phyloP scores from a whole-genome alignment of 176 grass and related monocot species.

The Avena insularis region DNA sequence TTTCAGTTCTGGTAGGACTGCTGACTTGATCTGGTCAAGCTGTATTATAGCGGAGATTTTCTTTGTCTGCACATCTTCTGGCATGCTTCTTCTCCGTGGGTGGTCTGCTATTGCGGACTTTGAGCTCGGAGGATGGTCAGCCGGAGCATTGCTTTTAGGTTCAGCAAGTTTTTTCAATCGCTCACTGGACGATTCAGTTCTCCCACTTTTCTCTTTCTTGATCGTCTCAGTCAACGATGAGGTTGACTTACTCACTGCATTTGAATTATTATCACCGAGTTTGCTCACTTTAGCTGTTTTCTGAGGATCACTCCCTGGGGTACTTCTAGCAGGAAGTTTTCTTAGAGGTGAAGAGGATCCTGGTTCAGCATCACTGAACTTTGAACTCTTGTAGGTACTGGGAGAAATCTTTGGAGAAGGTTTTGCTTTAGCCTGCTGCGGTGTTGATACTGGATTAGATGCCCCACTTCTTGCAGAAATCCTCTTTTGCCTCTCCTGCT shows the following conservation, averaged over 20 bases:
- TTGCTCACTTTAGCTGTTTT: slow-evolving; percentile 55
- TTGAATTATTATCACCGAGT: slow-evolving; percentile 29
- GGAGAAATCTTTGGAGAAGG: slow-evolving; percentile 54
- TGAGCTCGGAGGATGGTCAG: slow-evolving; percentile 34
- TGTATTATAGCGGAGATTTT: slow-evolving; percentile 92
- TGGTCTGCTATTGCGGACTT: slow-evolving; percentile 42
- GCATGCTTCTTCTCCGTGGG: slow-evolving; percentile 50
- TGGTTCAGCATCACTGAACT: slow-evolving; percentile 53
- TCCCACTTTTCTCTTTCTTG: slow-evolving; percentile 72
- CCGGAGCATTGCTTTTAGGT: slow-evolving; percentile 45
- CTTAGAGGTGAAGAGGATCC: slow-evolving; percentile 57
- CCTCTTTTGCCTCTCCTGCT: slow-evolving; percentile 93
- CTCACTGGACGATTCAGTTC: slow-evolving; percentile 54
- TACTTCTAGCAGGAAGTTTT: slow-evolving; percentile 47
- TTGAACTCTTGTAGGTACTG: slow-evolving; percentile 61
- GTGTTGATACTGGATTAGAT: slow-evolving; percentile 50
- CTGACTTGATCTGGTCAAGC: slow-evolving; percentile 88
- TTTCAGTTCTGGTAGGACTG: slow-evolving; percentile 78
- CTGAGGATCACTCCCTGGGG: slow-evolving; percentile 44
- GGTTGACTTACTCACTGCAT: slow-evolving; percentile 69
- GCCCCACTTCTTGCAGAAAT: slow-evolving; percentile 68
- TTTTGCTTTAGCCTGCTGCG: slow-evolving; percentile 58
- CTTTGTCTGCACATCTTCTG: slow-evolving; percentile 63
- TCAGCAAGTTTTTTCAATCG: slow-evolving; percentile 68
- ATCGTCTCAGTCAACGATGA: slow-evolving; percentile 59